Base-by-base conservation (phyloP, 164 flowering plant species). In the Dillenia turbinata region DNA sequence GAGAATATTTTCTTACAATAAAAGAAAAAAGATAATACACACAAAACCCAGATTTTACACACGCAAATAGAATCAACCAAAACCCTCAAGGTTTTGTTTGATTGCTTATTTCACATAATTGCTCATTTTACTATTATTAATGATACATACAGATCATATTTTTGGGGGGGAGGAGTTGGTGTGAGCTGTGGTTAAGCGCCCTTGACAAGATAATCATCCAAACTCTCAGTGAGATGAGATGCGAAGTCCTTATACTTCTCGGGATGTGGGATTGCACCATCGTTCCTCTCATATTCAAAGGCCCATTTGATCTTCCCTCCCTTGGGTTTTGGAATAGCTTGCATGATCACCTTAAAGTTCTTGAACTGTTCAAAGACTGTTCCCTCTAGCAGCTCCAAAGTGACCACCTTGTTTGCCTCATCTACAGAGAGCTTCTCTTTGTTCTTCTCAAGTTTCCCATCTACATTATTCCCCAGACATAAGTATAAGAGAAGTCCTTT, bases 251-350 rank as follows among this genome's bases (percentile, higher is more conserved):
- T 57, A 8, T 47, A 62, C 2, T 52, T 40, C 2, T 54, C 24
- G 0, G 77, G 72, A 7, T 54, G 62, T 2, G 59, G 56, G 14
- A 59, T 26, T 40, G 46, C 48, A 3, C 47, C 65, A 15, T 66
- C 51, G 1, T 22, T 9, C 57, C 65, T 73, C 62, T 73, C 77
- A 51, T 65, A 69, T 14, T 69, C 73, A 10, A 73, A 0, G 13
- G 46, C 58, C 67, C 67, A 69, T 3, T 47, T 54, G 26, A 73
- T 60, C 13, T 57, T 16, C 33, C 61, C 44, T 1, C 73, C 73
- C 8, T 59, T 44, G n/a, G 11, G 64, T 16, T 67, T 71, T 12
- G 56, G 47, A 0, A 44, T 71, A 10, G 48, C 68, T 22, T 68
- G 47, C 7, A 61, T 0, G 1, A 40, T 52, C 58, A 49, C 1